Conservation (phyloP, 192 early-diverging fungal genomes). For the Backusella tuberculispora region DNA sequence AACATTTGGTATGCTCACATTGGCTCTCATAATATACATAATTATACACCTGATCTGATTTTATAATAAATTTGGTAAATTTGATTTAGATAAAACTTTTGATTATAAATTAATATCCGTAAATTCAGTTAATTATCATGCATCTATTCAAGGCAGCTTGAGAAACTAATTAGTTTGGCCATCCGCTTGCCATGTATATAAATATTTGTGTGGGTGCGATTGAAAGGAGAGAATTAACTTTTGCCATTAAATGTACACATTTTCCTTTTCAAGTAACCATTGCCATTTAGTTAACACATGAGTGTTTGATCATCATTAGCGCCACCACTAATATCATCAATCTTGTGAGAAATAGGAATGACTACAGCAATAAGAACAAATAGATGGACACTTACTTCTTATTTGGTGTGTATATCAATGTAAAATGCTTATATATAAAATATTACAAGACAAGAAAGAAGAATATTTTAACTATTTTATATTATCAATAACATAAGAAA, state of each 20-base stretch:
- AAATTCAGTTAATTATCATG: too few relatives aligned
- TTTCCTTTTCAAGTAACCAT: neutral
- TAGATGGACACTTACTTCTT: neutral
- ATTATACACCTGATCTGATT: too few relatives aligned
- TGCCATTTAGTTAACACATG: constrained; percentile 8
- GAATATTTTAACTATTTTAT: too few relatives aligned
- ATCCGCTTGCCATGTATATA: neutral
- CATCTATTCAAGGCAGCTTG: too few relatives aligned
- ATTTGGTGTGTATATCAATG: neutral
- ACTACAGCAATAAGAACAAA: neutral
- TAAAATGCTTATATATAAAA: neutral
- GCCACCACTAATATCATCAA: neutral
- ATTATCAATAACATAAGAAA: too few relatives aligned
- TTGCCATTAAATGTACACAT: constrained; percentile 4
- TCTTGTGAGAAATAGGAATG: neutral
- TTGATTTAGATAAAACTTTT: too few relatives aligned
- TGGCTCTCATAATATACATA: too few relatives aligned
- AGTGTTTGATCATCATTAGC: neutral
- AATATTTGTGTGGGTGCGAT: neutral
- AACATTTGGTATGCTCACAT: too few relatives aligned
- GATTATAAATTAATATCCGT: too few relatives aligned
- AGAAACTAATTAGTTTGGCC: neutral
- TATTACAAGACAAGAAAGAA: too few relatives aligned
- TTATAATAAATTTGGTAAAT: too few relatives aligned
- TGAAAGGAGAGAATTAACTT: neutral